Conservation (phyloP, 2,329 filamentous ascomycete genomes). For the Mycogone perniciosa region DNA sequence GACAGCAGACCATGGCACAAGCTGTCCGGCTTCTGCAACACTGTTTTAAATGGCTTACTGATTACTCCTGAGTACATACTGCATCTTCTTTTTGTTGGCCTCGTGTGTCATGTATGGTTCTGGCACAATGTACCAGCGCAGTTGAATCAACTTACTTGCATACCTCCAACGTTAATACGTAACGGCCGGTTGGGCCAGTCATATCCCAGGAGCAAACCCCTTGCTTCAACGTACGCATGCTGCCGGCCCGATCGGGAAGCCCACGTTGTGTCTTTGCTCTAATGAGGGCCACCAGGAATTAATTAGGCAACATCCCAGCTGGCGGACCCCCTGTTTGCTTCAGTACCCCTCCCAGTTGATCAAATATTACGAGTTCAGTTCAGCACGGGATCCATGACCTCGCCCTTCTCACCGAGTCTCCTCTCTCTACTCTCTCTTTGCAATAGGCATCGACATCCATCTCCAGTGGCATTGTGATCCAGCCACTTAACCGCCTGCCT, state of each 20-base stretch:
- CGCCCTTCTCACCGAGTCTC: constrained; percentile 35
- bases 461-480: neutral
- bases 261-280: constrained; percentile 14
- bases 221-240: constrained; percentile 3
- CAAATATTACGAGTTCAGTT: constrained; percentile 31
- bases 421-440: constrained; percentile 32
- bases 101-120: neutral
- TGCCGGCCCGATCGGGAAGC: constrained; percentile 16
- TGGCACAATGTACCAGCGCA: neutral
- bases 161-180: neutral
- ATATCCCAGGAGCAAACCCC: constrained; percentile 4
- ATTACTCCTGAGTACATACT: neutral
- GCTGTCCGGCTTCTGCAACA: constrained; percentile 2
- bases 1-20: neutral
- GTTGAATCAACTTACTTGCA: neutral
- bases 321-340: constrained; percentile 3
- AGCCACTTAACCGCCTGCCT: constrained; percentile 11
- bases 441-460: constrained; percentile 28
- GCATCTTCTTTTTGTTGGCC: constrained; percentile 1
- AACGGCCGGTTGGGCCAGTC: neutral
- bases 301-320: constrained; percentile 11
- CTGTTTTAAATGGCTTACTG: neutral
- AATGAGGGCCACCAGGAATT: constrained; percentile 7
- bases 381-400: constrained; percentile 31
- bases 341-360: constrained; percentile 33